Evolutionary conservation across 2,329 filamentous ascomycete species (phyloP).

Genomic region (Hymenoscyphus infarciens): DNA sequence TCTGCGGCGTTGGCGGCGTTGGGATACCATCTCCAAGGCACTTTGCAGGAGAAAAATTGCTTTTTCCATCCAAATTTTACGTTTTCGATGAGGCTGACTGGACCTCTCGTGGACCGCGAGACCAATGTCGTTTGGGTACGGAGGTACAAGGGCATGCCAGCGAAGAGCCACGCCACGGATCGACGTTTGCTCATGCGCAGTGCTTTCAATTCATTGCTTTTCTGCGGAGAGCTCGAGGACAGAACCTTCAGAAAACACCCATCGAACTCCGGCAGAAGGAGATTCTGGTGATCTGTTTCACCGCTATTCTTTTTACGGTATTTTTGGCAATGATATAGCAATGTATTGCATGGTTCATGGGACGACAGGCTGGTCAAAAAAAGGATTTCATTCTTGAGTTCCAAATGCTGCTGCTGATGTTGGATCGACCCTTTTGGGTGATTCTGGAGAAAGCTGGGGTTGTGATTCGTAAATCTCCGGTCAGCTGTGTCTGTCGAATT

Average conservation of each 20-base stretch:
- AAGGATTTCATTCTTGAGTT: not conserved
- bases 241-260: not conserved
- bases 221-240: too few relatives aligned
- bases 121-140: constrained; percentile 3
- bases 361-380: not conserved
- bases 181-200: constrained; percentile 7
- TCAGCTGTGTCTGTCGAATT: not conserved
- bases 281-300: constrained; percentile 1
- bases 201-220: not conserved
- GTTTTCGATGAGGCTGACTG: constrained; percentile 27
- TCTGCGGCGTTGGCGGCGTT: too few relatives aligned
- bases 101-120: constrained; percentile 3
- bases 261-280: not conserved
- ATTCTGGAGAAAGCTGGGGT: not conserved
- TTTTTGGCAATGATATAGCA: constrained; percentile 6
- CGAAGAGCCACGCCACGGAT: constrained; percentile 10
- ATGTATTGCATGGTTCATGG: not conserved
- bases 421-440: not conserved
- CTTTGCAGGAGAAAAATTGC: constrained; percentile 16
- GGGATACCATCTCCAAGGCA: constrained; percentile 15
- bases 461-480: not conserved
- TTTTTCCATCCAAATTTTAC: constrained; percentile 26
- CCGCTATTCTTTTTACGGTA: constrained; percentile 14
- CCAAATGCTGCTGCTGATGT: not conserved
- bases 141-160: constrained; percentile 3